Evolutionary conservation across 2,329 filamentous ascomycete genomes (phyloP).

Genomic region (Trichoderma sp.): DNA sequence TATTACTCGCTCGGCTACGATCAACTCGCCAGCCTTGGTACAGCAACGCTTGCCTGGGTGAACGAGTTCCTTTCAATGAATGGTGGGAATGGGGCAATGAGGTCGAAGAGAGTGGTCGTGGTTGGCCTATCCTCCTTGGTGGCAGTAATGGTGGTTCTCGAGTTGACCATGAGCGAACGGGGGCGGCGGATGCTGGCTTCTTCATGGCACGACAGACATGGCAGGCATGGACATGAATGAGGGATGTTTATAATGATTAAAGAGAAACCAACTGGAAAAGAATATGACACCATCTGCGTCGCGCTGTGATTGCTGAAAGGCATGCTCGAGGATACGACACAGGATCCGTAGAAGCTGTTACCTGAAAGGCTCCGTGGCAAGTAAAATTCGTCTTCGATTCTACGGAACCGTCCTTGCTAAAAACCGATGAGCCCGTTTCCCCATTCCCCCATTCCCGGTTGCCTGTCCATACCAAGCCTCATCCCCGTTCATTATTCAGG

Average conservation of each 20-base stretch:
- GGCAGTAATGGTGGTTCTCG: slow-evolving; percentile 35
- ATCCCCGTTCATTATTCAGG: not conserved
- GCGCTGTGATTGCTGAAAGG: too few species aligned
- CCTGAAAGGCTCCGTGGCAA: too few species aligned
- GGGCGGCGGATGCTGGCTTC: not conserved
- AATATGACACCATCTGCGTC: not conserved
- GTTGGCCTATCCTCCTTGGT: slow-evolving; percentile 33
- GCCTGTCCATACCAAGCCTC: not conserved
- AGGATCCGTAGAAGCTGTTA: too few species aligned
- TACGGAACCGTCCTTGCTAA: not conserved
- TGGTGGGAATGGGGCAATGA: slow-evolving; percentile 23
- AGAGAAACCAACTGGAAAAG: not conserved
- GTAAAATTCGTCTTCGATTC: too few species aligned
- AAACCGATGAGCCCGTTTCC: not conserved
- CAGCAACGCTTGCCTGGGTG: not conserved
- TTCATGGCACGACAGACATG: slow-evolving; percentile 2
- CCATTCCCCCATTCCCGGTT: not conserved
- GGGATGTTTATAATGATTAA: slow-evolving; percentile 5
- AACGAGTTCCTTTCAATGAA: slow-evolving; percentile 29
- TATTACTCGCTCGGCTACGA: slow-evolving; percentile 52
- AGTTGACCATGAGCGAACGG: slow-evolving; percentile 21
- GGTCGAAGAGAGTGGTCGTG: slow-evolving; percentile 27
- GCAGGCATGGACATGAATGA: not conserved
- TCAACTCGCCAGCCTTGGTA: slow-evolving; percentile 36
- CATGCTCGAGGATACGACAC: too few species aligned